phyloP scores from a whole-genome alignment of 2,329 filamentous ascomycete species.

The Pseudogymnoascus pannorum region DNA sequence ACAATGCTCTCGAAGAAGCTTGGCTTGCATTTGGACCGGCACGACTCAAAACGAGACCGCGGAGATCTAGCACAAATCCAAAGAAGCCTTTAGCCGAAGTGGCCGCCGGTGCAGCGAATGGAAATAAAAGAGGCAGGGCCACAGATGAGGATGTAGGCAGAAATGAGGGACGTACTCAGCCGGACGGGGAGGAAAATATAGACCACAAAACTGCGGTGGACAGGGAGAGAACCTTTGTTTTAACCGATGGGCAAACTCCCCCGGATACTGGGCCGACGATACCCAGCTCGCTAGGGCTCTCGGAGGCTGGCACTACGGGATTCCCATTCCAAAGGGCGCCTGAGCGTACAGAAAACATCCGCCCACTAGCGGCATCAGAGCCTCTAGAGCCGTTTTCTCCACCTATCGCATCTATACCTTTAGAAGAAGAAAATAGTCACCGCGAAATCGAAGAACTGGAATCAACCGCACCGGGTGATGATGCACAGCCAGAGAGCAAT shows the following conservation, averaged over 20 bases:
- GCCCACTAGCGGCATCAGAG: neutral
- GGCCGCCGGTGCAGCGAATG: neutral
- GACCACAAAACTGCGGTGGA: neutral
- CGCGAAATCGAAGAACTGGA: neutral
- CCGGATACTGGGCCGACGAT: neutral
- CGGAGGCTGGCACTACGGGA: conserved; percentile 36
- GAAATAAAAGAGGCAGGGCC: neutral
- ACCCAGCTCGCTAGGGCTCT: neutral
- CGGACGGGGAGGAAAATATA: neutral
- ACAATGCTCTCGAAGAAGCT: conserved; percentile 68
- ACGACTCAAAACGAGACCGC: neutral
- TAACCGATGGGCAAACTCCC: neutral
- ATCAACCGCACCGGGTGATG: neutral
- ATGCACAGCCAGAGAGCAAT: neutral
- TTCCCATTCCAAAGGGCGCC: conserved; percentile 41
- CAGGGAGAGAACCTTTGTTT: neutral
- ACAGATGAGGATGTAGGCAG: neutral
- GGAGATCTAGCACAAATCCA: neutral
- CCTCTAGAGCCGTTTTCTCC: neutral
- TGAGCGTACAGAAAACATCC: conserved; percentile 15
- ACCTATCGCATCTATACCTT: neutral
- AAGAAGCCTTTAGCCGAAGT: neutral
- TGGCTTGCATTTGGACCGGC: conserved; percentile 58
- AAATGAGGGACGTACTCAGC: neutral
- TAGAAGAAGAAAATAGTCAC: neutral